Evolutionary conservation across 106 monocot species (phyloP).

Genomic region (Allium sativum): DNA sequence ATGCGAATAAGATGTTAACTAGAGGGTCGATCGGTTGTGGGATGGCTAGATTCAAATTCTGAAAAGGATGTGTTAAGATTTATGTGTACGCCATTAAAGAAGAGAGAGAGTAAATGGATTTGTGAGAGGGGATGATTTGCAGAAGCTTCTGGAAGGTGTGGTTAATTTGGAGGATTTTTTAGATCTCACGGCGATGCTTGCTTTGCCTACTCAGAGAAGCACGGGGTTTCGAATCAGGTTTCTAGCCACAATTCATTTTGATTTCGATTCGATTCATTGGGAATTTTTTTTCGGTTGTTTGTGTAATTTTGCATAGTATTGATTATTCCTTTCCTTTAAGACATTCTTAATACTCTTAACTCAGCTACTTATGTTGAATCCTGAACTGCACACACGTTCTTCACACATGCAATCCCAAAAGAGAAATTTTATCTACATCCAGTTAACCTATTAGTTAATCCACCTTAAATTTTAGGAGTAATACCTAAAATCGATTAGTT

Average conservation of each 20-base stretch:
- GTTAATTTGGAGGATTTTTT: slow-evolving; percentile 71
- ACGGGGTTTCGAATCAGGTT: slow-evolving; percentile 36
- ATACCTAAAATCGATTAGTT: no score
- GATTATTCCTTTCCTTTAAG: no score
- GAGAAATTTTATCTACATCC: no score
- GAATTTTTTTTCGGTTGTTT: no score
- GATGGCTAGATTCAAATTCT: slow-evolving; percentile 88
- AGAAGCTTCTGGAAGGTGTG: slow-evolving; percentile 44
- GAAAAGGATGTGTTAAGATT: slow-evolving; percentile 81
- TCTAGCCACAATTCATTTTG: slow-evolving; percentile 43
- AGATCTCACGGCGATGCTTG: slow-evolving; percentile 93
- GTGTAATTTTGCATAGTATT: no score
- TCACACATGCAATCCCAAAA: no score
- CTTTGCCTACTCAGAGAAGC: slow-evolving; percentile 69
- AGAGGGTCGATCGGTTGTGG: slow-evolving; percentile 61
- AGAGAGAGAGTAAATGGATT: slow-evolving; percentile 43
- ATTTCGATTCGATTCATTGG: not conserved
- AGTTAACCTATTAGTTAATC: no score
- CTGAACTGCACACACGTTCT: no score
- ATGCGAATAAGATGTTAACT: slow-evolving; percentile 63
- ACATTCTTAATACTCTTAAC: no score
- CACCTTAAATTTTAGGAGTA: no score
- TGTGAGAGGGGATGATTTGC: slow-evolving; percentile 50
- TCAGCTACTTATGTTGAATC: no score
- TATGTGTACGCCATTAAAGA: slow-evolving; percentile 75